Conservation (phyloP, 2,329 filamentous ascomycete genomes). For the Aspergillus ochraceus region DNA sequence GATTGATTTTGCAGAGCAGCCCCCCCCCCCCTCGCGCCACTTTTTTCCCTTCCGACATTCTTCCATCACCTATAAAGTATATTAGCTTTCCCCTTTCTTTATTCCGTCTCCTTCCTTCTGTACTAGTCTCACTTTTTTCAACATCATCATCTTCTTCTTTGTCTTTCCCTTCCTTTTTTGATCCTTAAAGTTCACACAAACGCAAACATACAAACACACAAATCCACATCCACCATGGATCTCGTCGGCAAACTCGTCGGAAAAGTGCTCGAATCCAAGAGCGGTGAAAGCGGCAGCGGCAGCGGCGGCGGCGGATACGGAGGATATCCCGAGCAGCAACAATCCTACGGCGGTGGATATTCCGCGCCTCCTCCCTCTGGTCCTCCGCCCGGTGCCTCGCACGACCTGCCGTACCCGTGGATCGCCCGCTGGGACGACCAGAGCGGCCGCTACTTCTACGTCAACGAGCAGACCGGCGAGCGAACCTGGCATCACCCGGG, state of each 20-base stretch:
- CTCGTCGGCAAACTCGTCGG: constrained; percentile 32
- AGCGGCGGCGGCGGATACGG: not conserved
- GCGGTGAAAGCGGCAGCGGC: constrained; percentile 7
- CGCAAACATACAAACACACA: not conserved
- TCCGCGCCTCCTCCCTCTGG: constrained; percentile 8
- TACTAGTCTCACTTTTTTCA: not conserved
- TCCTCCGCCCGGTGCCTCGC: not conserved
- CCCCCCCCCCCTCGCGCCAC: not conserved
- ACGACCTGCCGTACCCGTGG: constrained; percentile 42
- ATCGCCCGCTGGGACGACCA: constrained; percentile 45
- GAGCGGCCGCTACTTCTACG: constrained; percentile 44
- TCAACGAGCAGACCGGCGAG: constrained; percentile 50
- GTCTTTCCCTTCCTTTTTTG: not conserved
- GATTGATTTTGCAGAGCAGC: not conserved
- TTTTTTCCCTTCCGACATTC: not conserved
- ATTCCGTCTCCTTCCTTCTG: not conserved
- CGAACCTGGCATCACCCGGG: constrained; percentile 41
- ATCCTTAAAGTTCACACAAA: not conserved
- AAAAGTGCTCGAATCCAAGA: constrained; percentile 22
- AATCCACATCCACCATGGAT: constrained; percentile 19
- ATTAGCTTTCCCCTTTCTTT: not conserved
- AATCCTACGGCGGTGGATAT: not conserved
- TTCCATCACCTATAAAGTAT: not conserved
- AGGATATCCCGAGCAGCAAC: not conserved
- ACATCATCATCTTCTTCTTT: not conserved